These are phyloP conservation scores for Colletotrichum karsti DNA, from an alignment of 2,329 filamentous ascomycete genomes.

Conservation along the genomic window DNA sequence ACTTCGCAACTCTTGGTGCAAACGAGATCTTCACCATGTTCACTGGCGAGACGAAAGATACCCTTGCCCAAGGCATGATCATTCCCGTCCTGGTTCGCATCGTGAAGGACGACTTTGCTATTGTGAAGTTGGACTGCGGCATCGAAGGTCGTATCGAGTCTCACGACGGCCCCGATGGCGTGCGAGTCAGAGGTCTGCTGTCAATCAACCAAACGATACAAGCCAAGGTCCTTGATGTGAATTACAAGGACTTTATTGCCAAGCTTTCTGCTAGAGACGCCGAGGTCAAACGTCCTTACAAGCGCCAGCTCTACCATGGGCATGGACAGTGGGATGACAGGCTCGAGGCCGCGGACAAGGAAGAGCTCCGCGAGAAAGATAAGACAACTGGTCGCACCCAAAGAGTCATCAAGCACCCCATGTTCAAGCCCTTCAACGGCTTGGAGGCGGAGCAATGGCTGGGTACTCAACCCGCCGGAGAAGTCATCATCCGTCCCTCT, in stretches of 20 bases:
- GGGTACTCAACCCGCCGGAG: constrained; percentile 83
- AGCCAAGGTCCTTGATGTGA: constrained; percentile 87
- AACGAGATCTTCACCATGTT: constrained; percentile 96
- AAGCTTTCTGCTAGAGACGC: constrained; percentile 88
- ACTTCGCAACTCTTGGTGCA: constrained; percentile 74
- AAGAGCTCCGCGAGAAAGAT: constrained; percentile 86
- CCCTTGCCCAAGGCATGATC: constrained; percentile 89
- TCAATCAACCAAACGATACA: constrained; percentile 84
- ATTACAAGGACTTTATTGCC: constrained; percentile 84
- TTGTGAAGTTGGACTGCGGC: constrained; percentile 92
- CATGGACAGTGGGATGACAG: constrained; percentile 87
- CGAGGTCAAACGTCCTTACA: constrained; percentile 76
- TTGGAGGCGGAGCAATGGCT: constrained; percentile 94
- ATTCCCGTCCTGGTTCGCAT: constrained; percentile 88
- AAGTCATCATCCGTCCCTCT: constrained; percentile 93
- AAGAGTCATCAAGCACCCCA: constrained; percentile 95
- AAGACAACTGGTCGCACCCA: constrained; percentile 85
- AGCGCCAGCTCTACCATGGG: constrained; percentile 74
- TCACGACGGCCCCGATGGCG: constrained; percentile 80
- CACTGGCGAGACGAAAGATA: constrained; percentile 89
- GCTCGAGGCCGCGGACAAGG: constrained; percentile 83
- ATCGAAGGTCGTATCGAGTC: constrained; percentile 89
- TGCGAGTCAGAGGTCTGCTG: constrained; percentile 78
- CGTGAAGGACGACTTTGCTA: constrained; percentile 91
- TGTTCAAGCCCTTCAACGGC: constrained; percentile 94